phyloP scores from a whole-genome alignment of 345 rosid genomes.

The Euphorbia peplus region DNA sequence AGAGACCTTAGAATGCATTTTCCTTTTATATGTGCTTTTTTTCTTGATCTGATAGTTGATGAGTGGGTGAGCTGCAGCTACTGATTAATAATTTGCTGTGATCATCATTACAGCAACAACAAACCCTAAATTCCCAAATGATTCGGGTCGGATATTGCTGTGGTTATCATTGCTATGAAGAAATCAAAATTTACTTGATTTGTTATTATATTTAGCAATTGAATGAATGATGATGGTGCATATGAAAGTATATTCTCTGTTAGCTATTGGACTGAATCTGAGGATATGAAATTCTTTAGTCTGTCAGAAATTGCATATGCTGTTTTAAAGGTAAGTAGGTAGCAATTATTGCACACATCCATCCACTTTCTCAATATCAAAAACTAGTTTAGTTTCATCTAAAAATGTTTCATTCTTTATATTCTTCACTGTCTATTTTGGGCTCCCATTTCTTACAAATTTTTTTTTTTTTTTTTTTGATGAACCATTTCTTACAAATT shows the following conservation, averaged over 20 bases:
- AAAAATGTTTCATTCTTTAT: not conserved
- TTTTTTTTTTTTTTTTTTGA: too few relatives aligned
- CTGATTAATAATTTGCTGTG: not conserved
- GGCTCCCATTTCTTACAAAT: too few relatives aligned
- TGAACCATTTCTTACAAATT: too few relatives aligned
- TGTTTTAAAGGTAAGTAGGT: not conserved
- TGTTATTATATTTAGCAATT: not conserved
- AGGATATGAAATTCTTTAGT: slow-evolving; percentile 1
- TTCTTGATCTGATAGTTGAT: not conserved
- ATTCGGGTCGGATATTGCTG: too few relatives aligned
- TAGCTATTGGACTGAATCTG: not conserved
- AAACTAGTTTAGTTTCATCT: not conserved
- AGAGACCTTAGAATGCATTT: too few relatives aligned
- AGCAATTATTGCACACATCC: not conserved
- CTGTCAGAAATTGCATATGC: not conserved
- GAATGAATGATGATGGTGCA: not conserved
- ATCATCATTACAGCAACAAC: too few relatives aligned
- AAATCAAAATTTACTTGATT: not conserved
- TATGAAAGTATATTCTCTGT: not conserved
- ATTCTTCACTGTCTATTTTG: too few relatives aligned
- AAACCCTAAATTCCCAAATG: too few relatives aligned
- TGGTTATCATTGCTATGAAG: not conserved
- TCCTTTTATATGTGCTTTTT: too few relatives aligned
- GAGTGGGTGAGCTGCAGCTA: not conserved
- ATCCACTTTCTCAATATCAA: not conserved